phyloP scores from a whole-genome alignment of 176 grass and related monocot species.

The Eragrostis nindensis region DNA sequence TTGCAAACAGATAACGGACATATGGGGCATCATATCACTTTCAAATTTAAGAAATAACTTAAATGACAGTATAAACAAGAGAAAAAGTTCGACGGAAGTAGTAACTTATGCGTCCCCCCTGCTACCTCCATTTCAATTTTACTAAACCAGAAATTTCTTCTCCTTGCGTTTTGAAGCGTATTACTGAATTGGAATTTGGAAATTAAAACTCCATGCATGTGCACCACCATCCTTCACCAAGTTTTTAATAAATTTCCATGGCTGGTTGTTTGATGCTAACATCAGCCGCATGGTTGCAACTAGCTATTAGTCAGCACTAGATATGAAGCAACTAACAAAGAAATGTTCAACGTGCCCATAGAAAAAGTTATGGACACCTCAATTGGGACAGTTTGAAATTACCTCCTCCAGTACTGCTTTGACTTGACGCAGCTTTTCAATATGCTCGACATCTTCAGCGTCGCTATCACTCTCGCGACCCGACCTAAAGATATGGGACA shows the following conservation, averaged over 20 bases:
- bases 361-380: conserved; percentile 16
- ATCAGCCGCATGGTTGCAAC: conserved; percentile 4
- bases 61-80: not conserved
- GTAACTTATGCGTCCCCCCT: not conserved
- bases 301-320: conserved; percentile 3
- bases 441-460: conserved; percentile 88
- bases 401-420: conserved; percentile 99
- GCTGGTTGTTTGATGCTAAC: conserved; percentile 19
- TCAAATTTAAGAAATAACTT: conserved; percentile 2
- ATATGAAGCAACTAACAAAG: not conserved
- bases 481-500: conserved; percentile 61
- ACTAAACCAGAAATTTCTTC: not conserved
- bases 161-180: not conserved
- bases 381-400: conserved; percentile 27
- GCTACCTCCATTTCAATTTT: conserved; percentile 10
- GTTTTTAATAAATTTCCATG: not conserved
- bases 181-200: conserved; percentile 8
- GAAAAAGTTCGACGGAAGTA: conserved; percentile 12
- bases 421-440: conserved; percentile 99
- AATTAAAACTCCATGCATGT: conserved; percentile 3
- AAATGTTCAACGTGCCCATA: conserved; percentile 30
- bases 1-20: not conserved
- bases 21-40: not conserved
- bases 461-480: conserved; percentile 98
- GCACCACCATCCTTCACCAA: not conserved